Base-by-base conservation (phyloP, 2,329 filamentous ascomycete species). In the Metarhizium album region DNA sequence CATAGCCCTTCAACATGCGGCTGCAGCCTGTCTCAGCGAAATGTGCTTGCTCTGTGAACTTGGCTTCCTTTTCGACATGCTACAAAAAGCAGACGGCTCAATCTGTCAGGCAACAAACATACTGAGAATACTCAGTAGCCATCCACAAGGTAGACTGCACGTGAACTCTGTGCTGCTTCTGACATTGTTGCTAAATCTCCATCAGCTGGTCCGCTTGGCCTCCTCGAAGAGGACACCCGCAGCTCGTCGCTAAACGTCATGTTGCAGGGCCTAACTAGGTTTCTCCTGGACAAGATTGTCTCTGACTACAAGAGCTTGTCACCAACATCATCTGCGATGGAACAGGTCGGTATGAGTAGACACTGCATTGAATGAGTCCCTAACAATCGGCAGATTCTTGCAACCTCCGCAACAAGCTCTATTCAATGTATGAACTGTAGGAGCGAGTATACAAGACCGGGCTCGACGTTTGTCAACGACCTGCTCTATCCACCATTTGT, bases 21-120 rank as follows among this genome's bases (percentile, higher is more conserved):
- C 93, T 1, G 88, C 87, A 8, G 80, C 85, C 14, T 98, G 93
- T 63, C 74, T 90, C 2, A 82, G 81, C 58, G 90, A 95, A 50
- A 78, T 82, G 31, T 98, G 93, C 66, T 73, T 98, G 42, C 72
- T 98, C 1, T 98, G 93, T 67, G 93, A 98, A 67, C 75, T 98
- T 57, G 93, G 93, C 1, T 98, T 93, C 64, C 73, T 98, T 9
- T 94, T 95, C 59, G 94, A 98, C 63, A 98, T 98, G 93, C 77
- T 98, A 23, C 87, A 97, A 60, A 98, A 97, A 65, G 93, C 93
- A 2, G 86, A 86, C 55, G 91, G 90, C 0, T 86, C 90, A 51
- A 95, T 94, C 53, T 98, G 93, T 58, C 93, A 98, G 64, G 93
- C 93, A 14, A 95, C 91, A 0, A 98, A 98, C 62, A 79, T 98